Conservation (phyloP, 2,329 filamentous ascomycete species). For the Cercospora beticola region DNA sequence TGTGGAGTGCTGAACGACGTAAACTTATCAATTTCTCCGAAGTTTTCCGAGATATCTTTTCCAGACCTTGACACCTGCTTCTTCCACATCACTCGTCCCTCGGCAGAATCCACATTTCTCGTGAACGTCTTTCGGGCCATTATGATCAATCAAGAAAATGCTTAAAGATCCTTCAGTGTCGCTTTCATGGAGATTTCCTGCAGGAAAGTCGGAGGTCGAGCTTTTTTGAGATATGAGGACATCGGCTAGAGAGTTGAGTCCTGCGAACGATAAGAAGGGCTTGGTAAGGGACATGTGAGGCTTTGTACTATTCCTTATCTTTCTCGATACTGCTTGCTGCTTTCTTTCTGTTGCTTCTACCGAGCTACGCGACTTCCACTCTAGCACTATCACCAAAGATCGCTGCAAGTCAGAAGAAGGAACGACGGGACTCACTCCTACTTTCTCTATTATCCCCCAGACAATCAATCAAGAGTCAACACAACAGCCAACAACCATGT, state of each 20-base stretch:
- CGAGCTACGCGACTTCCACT: background rate
- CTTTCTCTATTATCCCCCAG: background rate
- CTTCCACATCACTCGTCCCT: background rate
- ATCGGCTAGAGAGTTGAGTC: background rate
- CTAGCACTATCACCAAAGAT: background rate
- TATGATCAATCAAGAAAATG: background rate
- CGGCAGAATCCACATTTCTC: background rate
- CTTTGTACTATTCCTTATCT: background rate
- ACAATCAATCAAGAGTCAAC: background rate
- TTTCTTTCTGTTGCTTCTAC: background rate
- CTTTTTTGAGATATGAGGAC: background rate
- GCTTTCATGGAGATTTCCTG: background rate
- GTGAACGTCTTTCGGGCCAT: background rate
- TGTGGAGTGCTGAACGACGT: background rate
- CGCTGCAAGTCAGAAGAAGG: background rate
- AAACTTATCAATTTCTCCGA: background rate
- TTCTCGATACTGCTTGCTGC: background rate
- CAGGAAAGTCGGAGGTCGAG: background rate
- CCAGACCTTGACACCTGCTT: background rate
- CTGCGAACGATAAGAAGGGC: background rate
- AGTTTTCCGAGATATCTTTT: background rate
- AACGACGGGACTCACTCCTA: background rate
- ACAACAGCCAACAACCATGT: slow-evolving; percentile 9
- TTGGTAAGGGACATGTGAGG: background rate
- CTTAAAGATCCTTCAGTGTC: background rate